Evolutionary conservation across 352 stramenopile genomes (phyloP).

Genomic region (Plasmopara muralis): DNA sequence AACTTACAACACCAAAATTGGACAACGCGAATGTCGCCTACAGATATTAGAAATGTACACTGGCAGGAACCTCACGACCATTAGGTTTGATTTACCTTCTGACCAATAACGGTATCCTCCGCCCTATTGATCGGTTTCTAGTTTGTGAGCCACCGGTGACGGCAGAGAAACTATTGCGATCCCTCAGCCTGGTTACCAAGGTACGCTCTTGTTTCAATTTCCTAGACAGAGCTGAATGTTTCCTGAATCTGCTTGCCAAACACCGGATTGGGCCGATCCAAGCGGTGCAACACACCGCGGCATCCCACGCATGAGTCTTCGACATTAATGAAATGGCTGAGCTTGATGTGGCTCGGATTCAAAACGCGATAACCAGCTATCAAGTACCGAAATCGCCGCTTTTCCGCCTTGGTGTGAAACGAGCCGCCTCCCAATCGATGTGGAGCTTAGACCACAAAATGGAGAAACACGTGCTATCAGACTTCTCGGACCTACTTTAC

Average conservation of each 20-base stretch:
- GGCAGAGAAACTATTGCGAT: neutral
- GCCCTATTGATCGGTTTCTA: neutral
- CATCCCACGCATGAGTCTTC: neutral
- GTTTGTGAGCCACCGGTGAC: neutral
- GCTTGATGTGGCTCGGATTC: neutral
- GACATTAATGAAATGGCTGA: neutral
- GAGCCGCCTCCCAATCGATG: neutral
- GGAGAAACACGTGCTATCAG: neutral
- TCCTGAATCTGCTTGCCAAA: constrained; percentile 3
- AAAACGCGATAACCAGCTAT: neutral
- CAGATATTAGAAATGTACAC: neutral
- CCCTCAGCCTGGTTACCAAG: neutral
- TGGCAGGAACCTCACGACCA: neutral
- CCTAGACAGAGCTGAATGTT: constrained; percentile 18
- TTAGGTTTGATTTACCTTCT: neutral
- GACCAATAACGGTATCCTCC: neutral
- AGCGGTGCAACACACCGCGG: neutral
- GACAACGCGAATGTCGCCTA: neutral
- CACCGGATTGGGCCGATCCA: neutral
- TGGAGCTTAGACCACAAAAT: neutral
- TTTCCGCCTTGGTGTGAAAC: neutral
- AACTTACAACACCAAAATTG: neutral
- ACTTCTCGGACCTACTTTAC: neutral
- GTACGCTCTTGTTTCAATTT: constrained; percentile 8
- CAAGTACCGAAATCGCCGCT: neutral